A percentile compares a stretch with the other conserved stretches of the same genome.
phyloP scores from a whole-genome alignment of 1,139 yeast genomes.

The Candida tropicalis region DNA sequence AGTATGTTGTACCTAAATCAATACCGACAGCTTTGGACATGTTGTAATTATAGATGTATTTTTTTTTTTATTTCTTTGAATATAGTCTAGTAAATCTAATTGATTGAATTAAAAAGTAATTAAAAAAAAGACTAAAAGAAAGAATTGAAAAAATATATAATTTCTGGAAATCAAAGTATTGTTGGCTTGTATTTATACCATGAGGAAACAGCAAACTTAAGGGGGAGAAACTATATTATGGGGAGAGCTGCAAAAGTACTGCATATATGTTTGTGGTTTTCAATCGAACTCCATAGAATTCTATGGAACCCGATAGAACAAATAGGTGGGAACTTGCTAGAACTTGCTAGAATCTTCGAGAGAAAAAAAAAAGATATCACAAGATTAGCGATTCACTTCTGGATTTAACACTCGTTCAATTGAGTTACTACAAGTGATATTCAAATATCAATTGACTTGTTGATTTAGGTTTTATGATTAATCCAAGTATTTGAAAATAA shows the following conservation, averaged over 20 bases:
- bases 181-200: conserved; percentile 3
- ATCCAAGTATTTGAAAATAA: too few species aligned
- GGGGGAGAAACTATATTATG: conserved; percentile 3
- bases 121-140: neutral
- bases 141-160: neutral
- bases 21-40: conserved; percentile 77
- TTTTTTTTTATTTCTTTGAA: conserved; percentile 2
- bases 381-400: too few species aligned
- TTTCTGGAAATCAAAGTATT: too few species aligned
- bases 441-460: too few species aligned
- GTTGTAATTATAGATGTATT: conserved; percentile 5
- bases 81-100: conserved; percentile 8
- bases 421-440: conserved; percentile 1
- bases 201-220: conserved; percentile 6
- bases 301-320: neutral
- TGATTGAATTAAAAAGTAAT: neutral
- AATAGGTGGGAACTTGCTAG: neutral
- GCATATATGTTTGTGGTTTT: conserved; percentile 3
- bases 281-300: neutral
- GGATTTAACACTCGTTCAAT: too few species aligned
- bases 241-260: conserved; percentile 8
- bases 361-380: too few species aligned
- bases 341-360: neutral
- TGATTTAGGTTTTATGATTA: too few species aligned
- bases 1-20: conserved; percentile 81